Percentiles rank a stretch among this genome's conserved stretches.
phyloP scores from a whole-genome alignment of 805 yeast species.

The Myxozyma neotropica region DNA sequence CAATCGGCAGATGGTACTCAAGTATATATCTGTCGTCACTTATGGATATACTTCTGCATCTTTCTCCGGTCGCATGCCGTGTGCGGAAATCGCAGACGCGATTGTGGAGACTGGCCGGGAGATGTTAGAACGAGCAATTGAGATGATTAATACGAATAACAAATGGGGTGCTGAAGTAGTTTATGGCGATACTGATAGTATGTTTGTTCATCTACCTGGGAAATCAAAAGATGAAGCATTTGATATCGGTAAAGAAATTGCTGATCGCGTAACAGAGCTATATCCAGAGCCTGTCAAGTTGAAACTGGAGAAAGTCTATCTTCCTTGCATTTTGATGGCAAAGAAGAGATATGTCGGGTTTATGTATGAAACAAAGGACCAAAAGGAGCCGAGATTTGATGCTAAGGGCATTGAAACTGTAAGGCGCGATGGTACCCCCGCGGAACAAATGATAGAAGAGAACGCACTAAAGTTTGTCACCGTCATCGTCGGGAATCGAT shows the following conservation, averaged over 20 bases:
- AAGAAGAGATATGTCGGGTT: conserved; percentile 93
- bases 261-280: conserved; percentile 58
- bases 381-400: conserved; percentile 69
- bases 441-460: conserved; percentile 81
- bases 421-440: conserved; percentile 91
- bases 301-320: conserved; percentile 91
- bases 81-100: conserved; percentile 91
- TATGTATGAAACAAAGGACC: conserved; percentile 63
- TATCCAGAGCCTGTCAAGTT: conserved; percentile 82
- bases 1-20: conserved; percentile 82
- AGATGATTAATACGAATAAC: conserved; percentile 59
- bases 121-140: conserved; percentile 64
- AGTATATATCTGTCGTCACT: conserved; percentile 90
- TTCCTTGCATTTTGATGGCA: conserved; percentile 77
- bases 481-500: not conserved
- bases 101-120: conserved; percentile 92
- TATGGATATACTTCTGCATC: conserved; percentile 96
- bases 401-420: conserved; percentile 97
- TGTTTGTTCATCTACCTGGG: conserved; percentile 90
- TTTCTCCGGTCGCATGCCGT: conserved; percentile 96
- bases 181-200: conserved; percentile 94
- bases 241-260: conserved; percentile 68
- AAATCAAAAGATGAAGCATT: conserved; percentile 77
- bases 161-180: conserved; percentile 89
- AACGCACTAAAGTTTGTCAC: conserved; percentile 49